A percentile compares a stretch with the other conserved stretches of the same genome.
Evolutionary conservation across 2,329 filamentous ascomycete species (phyloP).

Genomic region (Pseudogymnoascus sp.): DNA sequence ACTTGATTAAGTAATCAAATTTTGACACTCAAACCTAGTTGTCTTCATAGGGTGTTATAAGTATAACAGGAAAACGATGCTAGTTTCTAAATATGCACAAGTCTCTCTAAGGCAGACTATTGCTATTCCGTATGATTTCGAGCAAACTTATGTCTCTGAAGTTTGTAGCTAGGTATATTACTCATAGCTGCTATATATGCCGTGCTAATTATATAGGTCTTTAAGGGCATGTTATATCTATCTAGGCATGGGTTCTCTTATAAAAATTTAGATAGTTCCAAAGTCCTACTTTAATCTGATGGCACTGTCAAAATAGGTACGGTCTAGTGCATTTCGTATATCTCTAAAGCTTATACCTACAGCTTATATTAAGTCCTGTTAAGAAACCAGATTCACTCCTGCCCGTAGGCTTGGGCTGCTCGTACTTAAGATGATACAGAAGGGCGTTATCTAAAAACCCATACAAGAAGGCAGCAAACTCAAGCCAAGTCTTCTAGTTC

Average conservation of each 20-base stretch:
- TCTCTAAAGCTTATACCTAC: background rate
- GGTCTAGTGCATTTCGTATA: background rate
- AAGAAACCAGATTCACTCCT: background rate
- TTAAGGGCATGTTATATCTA: background rate
- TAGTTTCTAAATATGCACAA: background rate
- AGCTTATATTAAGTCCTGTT: background rate
- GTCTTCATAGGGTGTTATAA: background rate
- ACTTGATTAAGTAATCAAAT: background rate
- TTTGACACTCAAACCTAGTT: background rate
- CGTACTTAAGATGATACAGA: background rate
- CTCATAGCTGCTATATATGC: background rate
- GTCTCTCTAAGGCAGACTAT: background rate
- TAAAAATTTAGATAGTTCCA: background rate
- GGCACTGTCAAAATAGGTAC: background rate
- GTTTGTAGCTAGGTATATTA: background rate
- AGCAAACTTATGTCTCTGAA: background rate
- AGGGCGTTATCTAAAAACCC: background rate
- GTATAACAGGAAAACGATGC: background rate
- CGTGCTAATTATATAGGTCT: background rate
- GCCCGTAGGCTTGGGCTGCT: background rate
- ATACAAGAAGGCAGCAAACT: background rate
- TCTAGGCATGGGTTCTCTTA: background rate
- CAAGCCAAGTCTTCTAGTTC: background rate
- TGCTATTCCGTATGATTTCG: background rate
- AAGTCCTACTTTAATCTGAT: background rate